phyloP scores from a whole-genome alignment of 768 basidiomycete genomes.

The Russula sp. region DNA sequence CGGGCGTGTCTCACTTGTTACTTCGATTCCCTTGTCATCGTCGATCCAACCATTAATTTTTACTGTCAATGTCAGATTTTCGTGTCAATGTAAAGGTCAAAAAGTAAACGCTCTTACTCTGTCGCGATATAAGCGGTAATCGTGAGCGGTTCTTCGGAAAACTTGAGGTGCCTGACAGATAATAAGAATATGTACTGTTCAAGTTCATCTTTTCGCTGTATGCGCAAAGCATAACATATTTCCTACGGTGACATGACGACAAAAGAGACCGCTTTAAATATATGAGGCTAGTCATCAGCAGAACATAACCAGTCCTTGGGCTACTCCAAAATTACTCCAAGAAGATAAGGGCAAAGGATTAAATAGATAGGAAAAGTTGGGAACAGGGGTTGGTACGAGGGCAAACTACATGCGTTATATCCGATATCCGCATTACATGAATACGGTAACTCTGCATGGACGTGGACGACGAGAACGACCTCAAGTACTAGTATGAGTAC shows the following conservation, averaged over 20 bases:
- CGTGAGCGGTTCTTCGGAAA: too few relatives aligned
- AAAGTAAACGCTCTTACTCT: too few relatives aligned
- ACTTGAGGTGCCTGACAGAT: too few relatives aligned
- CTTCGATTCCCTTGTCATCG: too few relatives aligned
- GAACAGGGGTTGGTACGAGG: not conserved
- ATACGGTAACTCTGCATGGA: not conserved
- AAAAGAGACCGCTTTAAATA: not conserved
- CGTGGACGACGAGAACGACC: not conserved
- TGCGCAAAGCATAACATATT: not conserved
- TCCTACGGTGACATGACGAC: too few relatives aligned
- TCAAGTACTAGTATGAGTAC: not conserved
- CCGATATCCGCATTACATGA: not conserved
- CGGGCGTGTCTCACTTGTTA: too few relatives aligned
- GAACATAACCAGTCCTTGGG: not conserved
- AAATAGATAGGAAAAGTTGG: not conserved
- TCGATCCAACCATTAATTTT: too few relatives aligned
- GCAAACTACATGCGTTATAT: conserved; percentile 7
- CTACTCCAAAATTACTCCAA: not conserved
- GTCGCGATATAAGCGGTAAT: too few relatives aligned
- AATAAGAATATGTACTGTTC: too few relatives aligned
- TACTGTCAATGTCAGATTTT: too few relatives aligned
- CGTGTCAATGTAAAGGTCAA: too few relatives aligned
- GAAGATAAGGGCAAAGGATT: not conserved
- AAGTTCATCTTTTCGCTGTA: too few relatives aligned
- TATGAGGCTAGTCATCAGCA: not conserved